Conservation (phyloP, 306 rosid species). For the Rosa chinensis region DNA sequence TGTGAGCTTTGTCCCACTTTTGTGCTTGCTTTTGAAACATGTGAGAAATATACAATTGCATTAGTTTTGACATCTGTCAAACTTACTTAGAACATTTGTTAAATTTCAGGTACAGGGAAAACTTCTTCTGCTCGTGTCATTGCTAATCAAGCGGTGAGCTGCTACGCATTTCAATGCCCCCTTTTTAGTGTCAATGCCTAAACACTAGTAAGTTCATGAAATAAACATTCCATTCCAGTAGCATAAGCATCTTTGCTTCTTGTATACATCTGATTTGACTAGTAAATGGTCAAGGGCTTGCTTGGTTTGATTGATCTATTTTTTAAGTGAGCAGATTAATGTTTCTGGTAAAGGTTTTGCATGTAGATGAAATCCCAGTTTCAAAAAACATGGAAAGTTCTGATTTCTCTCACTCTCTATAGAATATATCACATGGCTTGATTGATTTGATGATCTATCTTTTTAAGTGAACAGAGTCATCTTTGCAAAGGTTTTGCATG, state of each 20-base stretch:
- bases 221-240: neutral
- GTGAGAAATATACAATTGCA: constrained; percentile 10
- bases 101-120: constrained; percentile 86
- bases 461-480: neutral
- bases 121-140: constrained; percentile 95
- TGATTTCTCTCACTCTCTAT: neutral
- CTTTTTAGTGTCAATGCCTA: neutral
- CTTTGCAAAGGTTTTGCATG: neutral
- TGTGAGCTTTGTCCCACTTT: neutral
- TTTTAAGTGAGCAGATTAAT: neutral
- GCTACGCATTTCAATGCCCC: constrained; percentile 16
- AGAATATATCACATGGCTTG: neutral
- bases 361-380: neutral
- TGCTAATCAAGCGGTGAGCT: constrained; percentile 83
- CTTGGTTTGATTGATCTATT: neutral
- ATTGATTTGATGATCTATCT: neutral
- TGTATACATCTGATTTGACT: neutral
- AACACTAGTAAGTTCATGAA: neutral
- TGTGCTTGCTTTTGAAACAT: constrained; percentile 19
- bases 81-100: constrained; percentile 29
- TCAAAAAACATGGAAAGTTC: neutral
- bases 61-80: constrained; percentile 17
- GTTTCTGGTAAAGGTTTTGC: neutral
- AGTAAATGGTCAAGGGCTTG: neutral
- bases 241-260: neutral